Evolutionary conservation across 73 alveolate genomes (phyloP).

Genomic region (Blepharisma japonicum): DNA sequence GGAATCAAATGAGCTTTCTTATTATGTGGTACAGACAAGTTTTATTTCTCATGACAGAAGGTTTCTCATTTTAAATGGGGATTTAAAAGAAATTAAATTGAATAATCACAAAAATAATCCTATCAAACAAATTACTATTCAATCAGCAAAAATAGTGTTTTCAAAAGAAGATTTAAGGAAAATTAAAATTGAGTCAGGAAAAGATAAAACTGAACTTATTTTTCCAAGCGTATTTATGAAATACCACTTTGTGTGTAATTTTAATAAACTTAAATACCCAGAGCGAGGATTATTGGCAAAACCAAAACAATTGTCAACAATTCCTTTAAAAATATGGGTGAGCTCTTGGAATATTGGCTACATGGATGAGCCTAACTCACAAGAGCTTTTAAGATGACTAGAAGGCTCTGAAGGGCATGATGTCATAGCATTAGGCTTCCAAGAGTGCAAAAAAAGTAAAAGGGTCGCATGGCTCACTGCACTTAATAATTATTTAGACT

Average conservation of each 20-base stretch:
- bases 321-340: background rate
- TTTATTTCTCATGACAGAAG: background rate
- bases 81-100: background rate
- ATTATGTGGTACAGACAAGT: background rate
- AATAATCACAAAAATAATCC: background rate
- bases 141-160: background rate
- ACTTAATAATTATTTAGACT: background rate
- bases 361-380: background rate
- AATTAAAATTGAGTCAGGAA: background rate
- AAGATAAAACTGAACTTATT: background rate
- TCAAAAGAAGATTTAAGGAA: background rate
- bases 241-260: background rate
- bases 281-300: background rate
- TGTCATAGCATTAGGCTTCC: background rate
- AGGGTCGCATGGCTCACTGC: background rate
- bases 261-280: background rate
- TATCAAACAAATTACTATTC: background rate
- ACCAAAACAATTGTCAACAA: background rate
- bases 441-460: constrained; percentile 10
- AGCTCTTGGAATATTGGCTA: constrained; percentile 5
- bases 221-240: background rate
- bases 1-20: background rate
- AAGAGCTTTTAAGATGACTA: background rate
- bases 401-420: background rate
- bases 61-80: background rate